Percentiles rank a stretch among this genome's conserved stretches.
Conservation (phyloP, 2,329 filamentous ascomycete genomes). For the Cyclaneusma minus region DNA sequence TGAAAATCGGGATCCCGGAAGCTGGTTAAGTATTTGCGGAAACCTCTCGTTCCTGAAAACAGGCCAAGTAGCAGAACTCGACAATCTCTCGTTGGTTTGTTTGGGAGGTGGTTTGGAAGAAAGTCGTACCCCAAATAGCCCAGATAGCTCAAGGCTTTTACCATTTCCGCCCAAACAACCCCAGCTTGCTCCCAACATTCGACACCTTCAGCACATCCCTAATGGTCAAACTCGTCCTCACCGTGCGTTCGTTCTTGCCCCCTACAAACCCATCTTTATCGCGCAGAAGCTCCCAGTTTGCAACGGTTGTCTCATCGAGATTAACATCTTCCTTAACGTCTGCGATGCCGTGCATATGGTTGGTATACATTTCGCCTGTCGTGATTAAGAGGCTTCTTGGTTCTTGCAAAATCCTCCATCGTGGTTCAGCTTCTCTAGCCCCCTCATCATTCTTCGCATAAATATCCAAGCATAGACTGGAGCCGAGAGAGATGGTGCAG, state of each 20-base stretch:
- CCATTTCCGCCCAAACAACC: conserved; percentile 24
- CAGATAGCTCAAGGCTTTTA: too few species aligned
- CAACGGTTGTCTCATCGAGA: conserved; percentile 43
- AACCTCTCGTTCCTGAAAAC: too few species aligned
- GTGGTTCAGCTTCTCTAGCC: conserved; percentile 33
- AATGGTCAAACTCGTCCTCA: conserved; percentile 61
- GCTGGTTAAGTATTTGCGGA: too few species aligned
- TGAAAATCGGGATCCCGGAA: too few species aligned
- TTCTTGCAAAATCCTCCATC: conserved; percentile 60
- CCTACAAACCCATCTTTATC: conserved; percentile 27
- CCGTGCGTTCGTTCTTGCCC: conserved; percentile 40
- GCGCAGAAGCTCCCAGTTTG: conserved; percentile 57
- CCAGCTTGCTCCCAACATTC: conserved; percentile 54
- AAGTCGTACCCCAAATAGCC: conserved; percentile 1
- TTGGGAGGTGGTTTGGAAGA: background rate
- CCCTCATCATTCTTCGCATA: conserved; percentile 47
- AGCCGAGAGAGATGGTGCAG: conserved; percentile 77
- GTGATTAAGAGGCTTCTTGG: conserved; percentile 68
- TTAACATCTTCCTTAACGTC: conserved; percentile 49
- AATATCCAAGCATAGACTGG: conserved; percentile 63
- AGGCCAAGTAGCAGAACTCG: too few species aligned
- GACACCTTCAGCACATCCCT: conserved; percentile 76
- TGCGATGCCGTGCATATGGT: conserved; percentile 62
- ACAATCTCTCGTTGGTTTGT: too few species aligned
- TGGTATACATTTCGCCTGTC: conserved; percentile 48